These are phyloP conservation scores for Thuja plicata DNA, from an alignment of 83 land plant genomes.

Conservation along the genomic window DNA sequence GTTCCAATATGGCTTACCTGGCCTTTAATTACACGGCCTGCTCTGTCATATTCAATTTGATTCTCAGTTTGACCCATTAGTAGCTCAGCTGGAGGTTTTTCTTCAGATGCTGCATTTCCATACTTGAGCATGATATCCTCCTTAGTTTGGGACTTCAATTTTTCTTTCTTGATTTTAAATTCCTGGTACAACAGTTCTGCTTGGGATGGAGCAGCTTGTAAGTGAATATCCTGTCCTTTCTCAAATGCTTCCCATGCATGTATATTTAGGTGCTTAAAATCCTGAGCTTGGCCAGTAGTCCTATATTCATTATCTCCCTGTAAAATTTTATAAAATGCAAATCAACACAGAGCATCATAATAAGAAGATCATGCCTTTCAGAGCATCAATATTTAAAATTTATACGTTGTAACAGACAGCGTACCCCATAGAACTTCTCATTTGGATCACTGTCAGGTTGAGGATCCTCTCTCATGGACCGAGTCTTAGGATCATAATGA, in stretches of 20 bases:
- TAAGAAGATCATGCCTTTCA: neutral
- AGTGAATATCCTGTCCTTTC: constrained; percentile 55
- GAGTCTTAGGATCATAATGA: constrained; percentile 94
- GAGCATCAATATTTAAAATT: neutral
- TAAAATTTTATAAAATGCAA: neutral
- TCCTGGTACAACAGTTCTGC: constrained; percentile 47
- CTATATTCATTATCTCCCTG: constrained; percentile 53
- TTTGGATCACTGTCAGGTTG: constrained; percentile 94
- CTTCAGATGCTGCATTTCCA: constrained; percentile 49
- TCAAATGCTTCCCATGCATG: constrained; percentile 60
- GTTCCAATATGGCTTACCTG: constrained; percentile 17
- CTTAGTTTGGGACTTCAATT: constrained; percentile 42
- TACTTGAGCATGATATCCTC: constrained; percentile 44
- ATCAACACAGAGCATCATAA: neutral
- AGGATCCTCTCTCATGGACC: constrained; percentile 99
- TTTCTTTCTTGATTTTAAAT: constrained; percentile 49
- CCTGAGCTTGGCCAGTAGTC: constrained; percentile 39
- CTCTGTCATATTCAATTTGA: constrained; percentile 47
- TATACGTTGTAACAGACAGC: neutral
- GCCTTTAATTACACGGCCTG: constrained; percentile 51
- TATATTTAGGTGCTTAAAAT: constrained; percentile 54
- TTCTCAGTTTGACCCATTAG: constrained; percentile 46
- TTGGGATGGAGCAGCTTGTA: constrained; percentile 55
- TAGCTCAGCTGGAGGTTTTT: constrained; percentile 39
- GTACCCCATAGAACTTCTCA: constrained; percentile 92